Percentiles rank a stretch among this genome's conserved stretches.
These are phyloP conservation scores for Trichomonascaceae sp. DNA, from an alignment of 1,139 yeast species.

Conservation along the genomic window DNA sequence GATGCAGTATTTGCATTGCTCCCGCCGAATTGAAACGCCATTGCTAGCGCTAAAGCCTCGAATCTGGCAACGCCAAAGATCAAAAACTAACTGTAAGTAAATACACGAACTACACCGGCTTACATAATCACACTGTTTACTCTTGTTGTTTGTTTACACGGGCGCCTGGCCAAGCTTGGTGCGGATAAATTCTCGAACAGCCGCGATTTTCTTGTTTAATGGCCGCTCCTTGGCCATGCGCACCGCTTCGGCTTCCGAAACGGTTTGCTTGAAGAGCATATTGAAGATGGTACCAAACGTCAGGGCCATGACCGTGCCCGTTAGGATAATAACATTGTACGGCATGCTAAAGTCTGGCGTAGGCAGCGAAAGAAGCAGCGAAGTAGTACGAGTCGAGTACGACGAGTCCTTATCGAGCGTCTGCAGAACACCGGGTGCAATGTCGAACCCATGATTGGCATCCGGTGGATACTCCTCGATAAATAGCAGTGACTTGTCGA, in stretches of 20 bases:
- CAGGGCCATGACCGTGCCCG: slow-evolving; percentile 87
- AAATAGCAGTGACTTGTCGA: slow-evolving; percentile 74
- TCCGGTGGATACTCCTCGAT: slow-evolving; percentile 97
- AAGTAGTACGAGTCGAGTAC: slow-evolving; percentile 61
- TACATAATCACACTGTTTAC: too few species aligned
- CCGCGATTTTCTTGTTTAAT: slow-evolving; percentile 10
- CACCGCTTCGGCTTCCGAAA: slow-evolving; percentile 69
- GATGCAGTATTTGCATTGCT: too few species aligned
- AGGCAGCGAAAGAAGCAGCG: slow-evolving; percentile 72
- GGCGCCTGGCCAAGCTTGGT: too few species aligned
- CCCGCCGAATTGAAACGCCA: too few species aligned
- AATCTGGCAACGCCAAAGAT: too few species aligned
- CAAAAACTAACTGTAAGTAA: too few species aligned
- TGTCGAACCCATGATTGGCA: slow-evolving; percentile 95
- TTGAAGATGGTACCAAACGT: slow-evolving; percentile 84
- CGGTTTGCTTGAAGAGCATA: slow-evolving; percentile 57
- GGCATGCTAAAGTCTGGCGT: slow-evolving; percentile 99
- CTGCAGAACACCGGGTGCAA: slow-evolving; percentile 71
- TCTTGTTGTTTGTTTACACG: too few species aligned
- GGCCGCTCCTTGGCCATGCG: slow-evolving; percentile 12
- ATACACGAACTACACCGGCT: too few species aligned
- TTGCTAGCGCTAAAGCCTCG: too few species aligned
- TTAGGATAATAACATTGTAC: slow-evolving; percentile 86
- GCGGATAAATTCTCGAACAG: too few species aligned
- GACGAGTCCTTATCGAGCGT: slow-evolving; percentile 24